Evolutionary conservation across 768 basidiomycete species (phyloP).

Genomic region (Neoboletus brunneissimus): DNA sequence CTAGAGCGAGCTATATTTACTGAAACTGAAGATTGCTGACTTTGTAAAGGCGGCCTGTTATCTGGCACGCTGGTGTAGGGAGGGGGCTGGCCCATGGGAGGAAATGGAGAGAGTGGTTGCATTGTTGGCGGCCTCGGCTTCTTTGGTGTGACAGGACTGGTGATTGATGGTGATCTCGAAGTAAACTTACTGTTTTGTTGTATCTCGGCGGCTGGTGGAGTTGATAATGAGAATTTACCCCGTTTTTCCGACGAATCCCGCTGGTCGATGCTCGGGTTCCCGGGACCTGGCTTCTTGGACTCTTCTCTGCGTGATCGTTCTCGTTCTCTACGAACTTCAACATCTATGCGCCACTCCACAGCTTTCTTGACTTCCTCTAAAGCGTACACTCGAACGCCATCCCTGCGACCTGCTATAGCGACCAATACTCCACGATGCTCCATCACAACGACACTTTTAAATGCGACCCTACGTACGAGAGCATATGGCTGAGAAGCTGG

Average conservation of each 20-base stretch:
- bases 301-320: conserved; percentile 70
- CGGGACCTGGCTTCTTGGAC: conserved; percentile 49
- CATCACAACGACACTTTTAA: conserved; percentile 90
- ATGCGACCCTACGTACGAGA: conserved; percentile 74
- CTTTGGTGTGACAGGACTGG: conserved; percentile 18
- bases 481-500: conserved; percentile 77
- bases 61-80: conserved; percentile 49
- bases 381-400: conserved; percentile 86
- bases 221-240: conserved; percentile 49
- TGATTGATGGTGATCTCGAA: conserved; percentile 20
- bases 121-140: conserved; percentile 28
- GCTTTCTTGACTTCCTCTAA: conserved; percentile 83
- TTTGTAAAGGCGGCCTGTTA: conserved; percentile 35
- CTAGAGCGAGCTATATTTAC: conserved; percentile 46
- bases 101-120: conserved; percentile 17
- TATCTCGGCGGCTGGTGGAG: conserved; percentile 40
- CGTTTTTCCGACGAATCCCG: conserved; percentile 47
- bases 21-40: conserved; percentile 42
- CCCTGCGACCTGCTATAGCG: conserved; percentile 81
- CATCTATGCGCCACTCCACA: conserved; percentile 85
- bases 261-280: conserved; percentile 34
- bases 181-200: conserved; percentile 19
- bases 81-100: conserved; percentile 58
- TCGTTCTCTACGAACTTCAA: conserved; percentile 70
- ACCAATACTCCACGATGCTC: conserved; percentile 89